Evolutionary conservation across 2,329 filamentous ascomycete species (phyloP), one percentile per base, ranked within the genome.

Genomic region (Huntiella omanensis): DNA sequence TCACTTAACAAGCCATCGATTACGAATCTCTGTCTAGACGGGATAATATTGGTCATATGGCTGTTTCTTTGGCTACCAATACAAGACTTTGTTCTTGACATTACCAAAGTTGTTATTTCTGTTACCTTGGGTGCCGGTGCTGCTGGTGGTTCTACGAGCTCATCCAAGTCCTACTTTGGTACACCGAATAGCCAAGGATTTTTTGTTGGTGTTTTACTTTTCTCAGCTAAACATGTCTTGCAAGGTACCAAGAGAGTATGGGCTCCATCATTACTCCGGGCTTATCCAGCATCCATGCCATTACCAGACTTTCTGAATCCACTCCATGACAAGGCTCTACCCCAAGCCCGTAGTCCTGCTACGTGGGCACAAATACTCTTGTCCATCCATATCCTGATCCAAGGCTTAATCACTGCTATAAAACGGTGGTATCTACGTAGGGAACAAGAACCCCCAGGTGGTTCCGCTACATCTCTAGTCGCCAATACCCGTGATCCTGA

Each of bases 21-120:
- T 50, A 80, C 82, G 49, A n/a, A 32, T 43, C 11, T 38, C 19
- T 33, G 42, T 1, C 68, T 91, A 52, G 28, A 43, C 32, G 13
- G 22, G 4, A 34, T 43, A 33, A 19, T 43, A 13, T 16, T 43
- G 28, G n/a, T 43, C 5, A 11, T 43, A 33, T 95, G 86, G 83
- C 68, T 93, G 40, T 83, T 91, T 54, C 70, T 93, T 51, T 92
- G 83, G 83, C 77, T 78, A 32, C 84, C 85, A 49, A 74, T 88
- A 52, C 87, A 94, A 59, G 83, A 84, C 57, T 80, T 92, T 57
- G 80, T 88, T 49, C 70, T 95, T 54, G 87, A 95, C 59, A 71
- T 94, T 45, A 85, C 87, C 50, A 88, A 95, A 62, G 83, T 88
- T 49, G 85, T 94, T 58, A 92, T 95, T 57, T 87, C 87, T 49